Base-by-base conservation (phyloP, 2,329 filamentous ascomycete species). In the Colletotrichum tropicale region DNA sequence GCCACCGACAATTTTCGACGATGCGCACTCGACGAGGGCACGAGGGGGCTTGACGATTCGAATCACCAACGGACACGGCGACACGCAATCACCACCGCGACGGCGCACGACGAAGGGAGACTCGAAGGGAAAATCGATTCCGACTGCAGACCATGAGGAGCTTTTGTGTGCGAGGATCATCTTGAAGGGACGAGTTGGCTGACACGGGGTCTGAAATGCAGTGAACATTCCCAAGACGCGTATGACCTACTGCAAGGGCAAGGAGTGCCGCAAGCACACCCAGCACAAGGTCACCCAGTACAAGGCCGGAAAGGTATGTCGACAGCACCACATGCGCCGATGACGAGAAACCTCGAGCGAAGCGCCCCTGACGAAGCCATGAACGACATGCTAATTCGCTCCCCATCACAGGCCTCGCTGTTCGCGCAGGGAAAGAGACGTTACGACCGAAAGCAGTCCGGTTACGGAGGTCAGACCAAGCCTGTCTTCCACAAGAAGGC, bases 401-500 rank as follows among this genome's bases (percentile, higher is more conserved):
- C 21, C 21, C n/a, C 72, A 52, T 62, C 74, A 76, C 81, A 94
- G 93, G 96, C 96, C 86, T 98, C 96, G 85, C 92, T 96, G 81
- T 98, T 96, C 91, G 96, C 96, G 81, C 96, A 99, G 93, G 96
- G 96, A 93, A 99, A 98, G 95, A 95, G 96, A 90, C 96, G 96
- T 94, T 98, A 98, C 91, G 96, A 98, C 91, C 93, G 96, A 87
- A 98, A 98, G 93, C 96, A 98, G 92, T 95, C 94, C 88, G 96
- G 96, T 95, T 98, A 98, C 87, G 97, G 97, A 95, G 97, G 97
- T 96, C 97, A 99, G 92, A 99, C 97, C 86, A 99, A 99, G 92
- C 97, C 98, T 84, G 96, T 99, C 86, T 99, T 98, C 95, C 97
- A 98, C 95, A 99, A 98, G 94, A 98, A 98, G 92, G 97, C 97